A percentile compares a stretch with the other conserved stretches of the same genome.
Evolutionary conservation across 129 eudicot species (phyloP).

Genomic region (Centaurea solstitialis): DNA sequence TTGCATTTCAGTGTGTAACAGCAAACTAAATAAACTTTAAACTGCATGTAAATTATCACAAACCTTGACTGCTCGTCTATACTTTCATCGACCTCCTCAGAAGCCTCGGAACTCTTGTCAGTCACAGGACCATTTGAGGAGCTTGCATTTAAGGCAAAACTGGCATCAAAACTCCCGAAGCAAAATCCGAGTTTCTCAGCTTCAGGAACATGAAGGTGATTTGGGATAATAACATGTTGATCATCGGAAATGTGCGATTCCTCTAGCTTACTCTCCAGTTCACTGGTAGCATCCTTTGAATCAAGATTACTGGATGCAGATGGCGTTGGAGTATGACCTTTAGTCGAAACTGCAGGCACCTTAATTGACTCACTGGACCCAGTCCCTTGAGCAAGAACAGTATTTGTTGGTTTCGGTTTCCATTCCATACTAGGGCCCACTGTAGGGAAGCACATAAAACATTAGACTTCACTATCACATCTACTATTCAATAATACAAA

Average conservation of each 20-base stretch:
- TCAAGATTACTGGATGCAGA: constrained; percentile 24
- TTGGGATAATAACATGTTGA: constrained; percentile 76
- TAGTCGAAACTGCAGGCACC: constrained; percentile 34
- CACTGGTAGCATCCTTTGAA: constrained; percentile 32
- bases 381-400: constrained; percentile 43
- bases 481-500: too few relatives aligned
- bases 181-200: constrained; percentile 66
- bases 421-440: constrained; percentile 71
- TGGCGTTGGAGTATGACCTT: constrained; percentile 29
- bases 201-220: constrained; percentile 81
- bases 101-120: constrained; percentile 35
- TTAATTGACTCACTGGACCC: constrained; percentile 39
- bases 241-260: constrained; percentile 47
- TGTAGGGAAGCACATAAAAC: constrained; percentile 20
- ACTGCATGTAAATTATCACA: not conserved
- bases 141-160: constrained; percentile 41
- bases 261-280: constrained; percentile 51
- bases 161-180: constrained; percentile 83
- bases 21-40: not conserved
- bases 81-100: constrained; percentile 48
- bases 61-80: constrained; percentile 55
- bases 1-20: not conserved
- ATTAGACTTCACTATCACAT: not conserved
- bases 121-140: constrained; percentile 25
- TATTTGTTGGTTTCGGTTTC: constrained; percentile 65